Evolutionary conservation across 345 rosid genomes (phyloP).

Genomic region (Capsella bursapastoris): DNA sequence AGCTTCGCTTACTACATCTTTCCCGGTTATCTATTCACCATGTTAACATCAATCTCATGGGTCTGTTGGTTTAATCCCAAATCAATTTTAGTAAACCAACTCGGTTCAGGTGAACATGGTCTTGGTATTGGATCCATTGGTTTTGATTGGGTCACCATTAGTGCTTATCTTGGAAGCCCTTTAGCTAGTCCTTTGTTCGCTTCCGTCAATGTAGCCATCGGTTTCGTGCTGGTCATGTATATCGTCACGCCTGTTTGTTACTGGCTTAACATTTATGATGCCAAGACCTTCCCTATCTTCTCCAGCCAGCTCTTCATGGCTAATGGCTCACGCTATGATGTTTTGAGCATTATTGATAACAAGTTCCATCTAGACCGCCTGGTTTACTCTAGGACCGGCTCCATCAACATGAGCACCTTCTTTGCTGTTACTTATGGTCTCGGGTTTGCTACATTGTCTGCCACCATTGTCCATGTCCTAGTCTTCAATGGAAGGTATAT

Average conservation of each 20-base stretch:
- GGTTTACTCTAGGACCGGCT: conserved; percentile 57
- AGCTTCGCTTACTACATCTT: conserved; percentile 76
- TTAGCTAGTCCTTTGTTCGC: conserved; percentile 92
- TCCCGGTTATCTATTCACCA: conserved; percentile 68
- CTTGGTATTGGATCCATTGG: conserved; percentile 80
- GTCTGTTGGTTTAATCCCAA: conserved; percentile 77
- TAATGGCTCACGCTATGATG: conserved; percentile 63
- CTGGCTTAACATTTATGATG: conserved; percentile 69
- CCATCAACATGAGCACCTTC: conserved; percentile 67
- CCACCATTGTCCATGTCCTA: conserved; percentile 73
- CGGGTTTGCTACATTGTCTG: conserved; percentile 83
- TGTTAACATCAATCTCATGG: conserved; percentile 73
- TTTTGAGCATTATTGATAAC: conserved; percentile 56
- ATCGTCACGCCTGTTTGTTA: conserved; percentile 69
- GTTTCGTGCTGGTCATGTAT: conserved; percentile 70
- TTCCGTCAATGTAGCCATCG: conserved; percentile 72
- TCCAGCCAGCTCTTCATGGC: conserved; percentile 58
- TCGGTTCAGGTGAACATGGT: conserved; percentile 79
- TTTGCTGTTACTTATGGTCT: conserved; percentile 85
- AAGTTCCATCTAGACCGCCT: conserved; percentile 63
- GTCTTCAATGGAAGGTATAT: conserved; percentile 69
- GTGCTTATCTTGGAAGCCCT: conserved; percentile 79
- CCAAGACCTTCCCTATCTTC: conserved; percentile 77
- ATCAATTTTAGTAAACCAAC: conserved; percentile 69
- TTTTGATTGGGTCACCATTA: conserved; percentile 79